Evolutionary conservation across 202 grass and related monocot species (phyloP).

Genomic region (Zizania palustris): DNA sequence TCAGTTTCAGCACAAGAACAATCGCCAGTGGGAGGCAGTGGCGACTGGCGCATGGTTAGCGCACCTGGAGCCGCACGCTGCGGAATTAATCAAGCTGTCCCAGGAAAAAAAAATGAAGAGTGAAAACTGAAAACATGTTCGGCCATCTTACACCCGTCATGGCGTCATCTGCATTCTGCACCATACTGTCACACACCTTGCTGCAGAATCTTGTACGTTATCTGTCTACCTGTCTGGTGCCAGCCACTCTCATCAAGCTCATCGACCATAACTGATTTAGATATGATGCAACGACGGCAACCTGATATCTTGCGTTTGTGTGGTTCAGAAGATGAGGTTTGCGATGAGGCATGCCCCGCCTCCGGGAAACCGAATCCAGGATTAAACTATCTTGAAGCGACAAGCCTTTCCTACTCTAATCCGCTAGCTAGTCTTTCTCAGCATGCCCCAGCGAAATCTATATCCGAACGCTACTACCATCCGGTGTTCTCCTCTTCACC

Average conservation of each 20-base stretch:
- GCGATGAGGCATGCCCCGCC: too few species aligned
- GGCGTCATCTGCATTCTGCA: constrained; percentile 30
- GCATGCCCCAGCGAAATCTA: constrained; percentile 17
- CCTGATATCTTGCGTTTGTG: too few species aligned
- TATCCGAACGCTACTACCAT: constrained; percentile 32
- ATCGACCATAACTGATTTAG: background rate
- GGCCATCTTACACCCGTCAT: constrained; percentile 13
- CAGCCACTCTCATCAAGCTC: background rate
- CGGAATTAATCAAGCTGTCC: background rate
- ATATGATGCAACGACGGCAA: constrained; percentile 23
- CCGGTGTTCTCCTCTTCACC: background rate
- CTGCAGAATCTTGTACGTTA: constrained; percentile 23
- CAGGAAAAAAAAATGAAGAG: background rate
- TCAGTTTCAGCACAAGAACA: too few species aligned
- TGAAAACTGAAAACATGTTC: background rate
- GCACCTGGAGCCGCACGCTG: constrained; percentile 5
- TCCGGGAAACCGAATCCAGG: too few species aligned
- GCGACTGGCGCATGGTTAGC: background rate
- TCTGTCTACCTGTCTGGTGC: constrained; percentile 6
- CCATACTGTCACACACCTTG: background rate
- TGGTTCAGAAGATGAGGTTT: too few species aligned
- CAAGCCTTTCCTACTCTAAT: background rate
- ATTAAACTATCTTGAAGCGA: too few species aligned
- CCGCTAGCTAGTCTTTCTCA: constrained; percentile 9
- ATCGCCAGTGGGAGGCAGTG: background rate